Evolutionary conservation across 805 yeast genomes (phyloP), one percentile per base, ranked within the genome.

Genomic region (Lipomyces sp.): DNA sequence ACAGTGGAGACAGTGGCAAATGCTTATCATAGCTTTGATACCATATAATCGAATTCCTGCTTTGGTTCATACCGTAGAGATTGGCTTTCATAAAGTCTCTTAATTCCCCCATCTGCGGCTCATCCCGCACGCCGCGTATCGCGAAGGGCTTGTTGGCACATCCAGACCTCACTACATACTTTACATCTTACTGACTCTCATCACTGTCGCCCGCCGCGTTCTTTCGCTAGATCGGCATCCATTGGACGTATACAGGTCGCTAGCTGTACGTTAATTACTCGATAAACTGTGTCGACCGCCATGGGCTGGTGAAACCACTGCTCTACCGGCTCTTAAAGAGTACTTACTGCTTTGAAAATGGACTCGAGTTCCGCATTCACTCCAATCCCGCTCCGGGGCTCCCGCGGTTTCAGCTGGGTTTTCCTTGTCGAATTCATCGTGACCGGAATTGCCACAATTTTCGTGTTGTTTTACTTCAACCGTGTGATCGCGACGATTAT

Each of bases 401-500:
- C 63, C 10, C 48, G 57, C 33, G 66, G 64, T 30, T 80, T 80
- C 71, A 77, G 80, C 64, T 87, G 91, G 96, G 91, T 90, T 30
- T 94, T 93, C 77, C 80, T 93, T 69, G 88, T 87, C 18, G 92
- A 91, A 75, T 92, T 97, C 96, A 78, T 90, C 39, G 79, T 92
- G 65, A 83, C 89, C 2, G 82, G 90, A 37, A 77, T 89, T 15
- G 80, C 90, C 1, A 80, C 88, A 0, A 73, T 90, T 0, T 83
- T 88, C 32, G 82, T 90, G 60, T 78, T 92, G 53, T 93, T 92
- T 79, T 90, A 89, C 78, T 85, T 92, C 78, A 87, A 89, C 72
- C 82, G 98, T 64, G 78, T 87, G 3, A 75, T 88, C 24, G 98
- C 94, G 10, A 81, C 82, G 55, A 15, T 84, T 0, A 33, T 91